Evolutionary conservation across 1,139 yeast species (phyloP), one percentile per base, ranked within the genome.

Genomic region (Eremothecium gossypii): DNA sequence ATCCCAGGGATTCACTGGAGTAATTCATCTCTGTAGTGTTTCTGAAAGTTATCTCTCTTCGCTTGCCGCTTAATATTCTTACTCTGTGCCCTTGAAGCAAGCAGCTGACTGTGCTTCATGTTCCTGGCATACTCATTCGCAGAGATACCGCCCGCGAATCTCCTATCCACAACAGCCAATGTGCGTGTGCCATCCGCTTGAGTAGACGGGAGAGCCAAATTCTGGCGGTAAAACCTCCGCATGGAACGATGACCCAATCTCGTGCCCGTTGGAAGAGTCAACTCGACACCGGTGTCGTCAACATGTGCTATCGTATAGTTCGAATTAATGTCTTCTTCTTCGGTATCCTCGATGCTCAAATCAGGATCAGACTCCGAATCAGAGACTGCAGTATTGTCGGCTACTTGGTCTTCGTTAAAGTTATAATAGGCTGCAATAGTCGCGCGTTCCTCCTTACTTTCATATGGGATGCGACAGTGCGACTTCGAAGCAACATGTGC

Each of bases 381-480:
- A 35, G 64, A 73, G 41, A 65, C 8, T 73, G 68, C 72, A 7
- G 65, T 75, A 30, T 58, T 70, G 8, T 58, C 67, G 27, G 67
- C 65, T 34, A 62, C 67, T 36, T 64, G 72, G 41, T 65, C 13
- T 73, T 58, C 72, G 8, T 60, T 70, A 65, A 87, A 91, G 63
- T 91, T 97, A 59, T 91, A 91, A 57, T 81, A 91, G 41, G 81
- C 83, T 0, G 93, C 77, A 34, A 89, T 71, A 56, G 83, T 86
- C 43, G 81, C 73, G 60, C 81, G 82, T 58, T 91, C 95, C 45
- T 83, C 83, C 47, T 79, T 83, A 0, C 77, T 65, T 54, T 91
- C 97, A 62, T 85, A 93, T 0, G 98, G 97, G 44, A 91, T 74
- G 60, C 77, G 76, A 68, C 89, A 82, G 61, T 91, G 99, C 48